Percentiles rank a stretch among this genome's conserved stretches.
These are phyloP conservation scores for Punctularia strigosozonata DNA, from an alignment of 768 basidiomycete species.

Conservation along the genomic window DNA sequence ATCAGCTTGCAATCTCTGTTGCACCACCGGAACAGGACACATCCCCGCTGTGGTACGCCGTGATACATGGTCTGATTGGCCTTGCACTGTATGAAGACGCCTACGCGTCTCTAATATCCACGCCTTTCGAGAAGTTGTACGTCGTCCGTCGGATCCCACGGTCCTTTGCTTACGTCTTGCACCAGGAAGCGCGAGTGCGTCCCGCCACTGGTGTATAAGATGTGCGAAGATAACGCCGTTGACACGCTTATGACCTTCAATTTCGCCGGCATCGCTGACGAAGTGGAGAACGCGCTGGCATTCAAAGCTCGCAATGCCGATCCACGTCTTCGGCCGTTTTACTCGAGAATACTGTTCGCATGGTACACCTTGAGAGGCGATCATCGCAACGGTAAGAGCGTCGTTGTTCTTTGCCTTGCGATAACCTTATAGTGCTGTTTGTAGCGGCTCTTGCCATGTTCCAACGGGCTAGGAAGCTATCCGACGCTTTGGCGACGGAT, in stretches of 20 bases:
- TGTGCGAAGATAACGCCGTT: slow-evolving; percentile 85
- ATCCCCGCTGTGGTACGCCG: slow-evolving; percentile 64
- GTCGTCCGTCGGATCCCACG: slow-evolving; percentile 20
- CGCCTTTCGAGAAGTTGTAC: slow-evolving; percentile 71
- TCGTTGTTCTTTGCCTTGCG: not conserved
- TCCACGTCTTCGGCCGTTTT: slow-evolving; percentile 74
- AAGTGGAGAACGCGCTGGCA: slow-evolving; percentile 78
- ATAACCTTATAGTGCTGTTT: not conserved
- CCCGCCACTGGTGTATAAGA: slow-evolving; percentile 73
- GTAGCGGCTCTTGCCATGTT: slow-evolving; percentile 90
- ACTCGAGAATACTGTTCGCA: slow-evolving; percentile 86
- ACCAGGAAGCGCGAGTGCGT: slow-evolving; percentile 73
- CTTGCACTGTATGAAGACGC: slow-evolving; percentile 78
- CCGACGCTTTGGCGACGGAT: slow-evolving; percentile 24
- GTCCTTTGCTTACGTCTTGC: not conserved
- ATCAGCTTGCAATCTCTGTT: slow-evolving; percentile 69
- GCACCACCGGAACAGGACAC: slow-evolving; percentile 42
- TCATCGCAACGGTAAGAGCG: slow-evolving; percentile 73
- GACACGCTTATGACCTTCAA: slow-evolving; percentile 70
- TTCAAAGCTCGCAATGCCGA: slow-evolving; percentile 94
- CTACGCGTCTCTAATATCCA: slow-evolving; percentile 64
- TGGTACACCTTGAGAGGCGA: slow-evolving; percentile 86
- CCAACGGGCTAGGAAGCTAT: slow-evolving; percentile 74
- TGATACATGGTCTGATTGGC: slow-evolving; percentile 67
- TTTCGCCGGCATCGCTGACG: slow-evolving; percentile 74